Evolutionary conservation across 768 basidiomycete genomes (phyloP), one percentile per base, ranked within the genome.

Genomic region (Pisolithus tinctorius): DNA sequence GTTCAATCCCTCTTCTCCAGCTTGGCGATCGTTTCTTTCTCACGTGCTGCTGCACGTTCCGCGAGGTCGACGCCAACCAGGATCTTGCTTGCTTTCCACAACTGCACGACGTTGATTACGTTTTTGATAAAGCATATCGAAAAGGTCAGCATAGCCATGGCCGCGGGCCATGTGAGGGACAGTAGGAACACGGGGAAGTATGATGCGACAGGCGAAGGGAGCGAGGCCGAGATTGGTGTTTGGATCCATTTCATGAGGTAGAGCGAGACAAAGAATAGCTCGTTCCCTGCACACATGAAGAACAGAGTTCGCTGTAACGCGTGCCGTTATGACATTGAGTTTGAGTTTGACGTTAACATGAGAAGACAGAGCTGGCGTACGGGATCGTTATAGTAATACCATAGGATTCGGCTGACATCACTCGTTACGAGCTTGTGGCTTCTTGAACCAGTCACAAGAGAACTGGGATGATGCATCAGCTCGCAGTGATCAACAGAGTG

Each of bases 71-170:
- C 88, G 1, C 93, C 93, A 13, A 96, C 93, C 14, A 96, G 77
- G 50, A 93, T 91, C 70, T 93, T 93, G 34, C 88, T 87, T 26
- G 96, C 95, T 67, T 99, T 99, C 94, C 94, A 97, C 52, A 97
- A 81, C 68, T 99, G 96, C 6, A 99, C 93, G 31, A 88, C 68
- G 66, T 97, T 96, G 74, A 99, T 91, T n/a, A 93, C 61, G 66
- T 98, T 96, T 75, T 98, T 99, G 55, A 75, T 63, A 14, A 81
- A 57, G 64, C 84, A 95, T 43, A 96, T 70, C 0, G 83, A 86
- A 57, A 75, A 74, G 36, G 80, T 83, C 26, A 79, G 5, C 36
- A 72, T 49, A 0, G 89, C 93, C 57, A 92, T 65, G 4, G 83
- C 55, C 63, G 88, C 82, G 2, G 93, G 83, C 79, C 86, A 95